A percentile compares a stretch with the other conserved stretches of the same genome.
Evolutionary conservation across 164 flowering plant species (phyloP).

Genomic region (Tetrastigma voinierianum): DNA sequence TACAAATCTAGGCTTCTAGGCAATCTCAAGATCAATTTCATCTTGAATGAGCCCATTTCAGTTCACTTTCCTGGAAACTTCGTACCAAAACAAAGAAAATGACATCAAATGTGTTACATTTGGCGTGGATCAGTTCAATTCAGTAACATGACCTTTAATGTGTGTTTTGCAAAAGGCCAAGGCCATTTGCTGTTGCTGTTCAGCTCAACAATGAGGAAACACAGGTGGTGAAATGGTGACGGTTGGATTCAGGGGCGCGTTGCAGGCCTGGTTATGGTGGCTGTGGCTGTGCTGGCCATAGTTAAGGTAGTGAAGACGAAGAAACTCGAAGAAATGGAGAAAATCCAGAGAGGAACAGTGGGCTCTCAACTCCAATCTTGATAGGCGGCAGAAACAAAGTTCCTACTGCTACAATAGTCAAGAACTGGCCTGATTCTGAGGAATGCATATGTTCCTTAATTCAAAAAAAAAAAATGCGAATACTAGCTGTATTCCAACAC

Average conservation of each 20-base stretch:
- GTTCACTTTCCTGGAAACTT: constrained; percentile 23
- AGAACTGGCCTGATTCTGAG: constrained; percentile 68
- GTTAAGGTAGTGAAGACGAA: constrained; percentile 29
- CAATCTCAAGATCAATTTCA: constrained; percentile 22
- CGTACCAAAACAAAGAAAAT: constrained; percentile 7
- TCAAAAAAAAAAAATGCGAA: background rate
- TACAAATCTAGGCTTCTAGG: constrained; percentile 19
- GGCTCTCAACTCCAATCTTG: constrained; percentile 53
- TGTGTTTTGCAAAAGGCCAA: constrained; percentile 27
- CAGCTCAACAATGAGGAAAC: constrained; percentile 6
- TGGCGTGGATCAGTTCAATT: constrained; percentile 25
- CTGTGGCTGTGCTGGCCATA: constrained; percentile 21
- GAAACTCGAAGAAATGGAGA: constrained; percentile 50
- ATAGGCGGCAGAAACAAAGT: constrained; percentile 49
- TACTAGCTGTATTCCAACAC: background rate
- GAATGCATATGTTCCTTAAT: constrained; percentile 40
- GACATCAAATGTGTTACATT: constrained; percentile 44
- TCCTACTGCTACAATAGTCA: constrained; percentile 58
- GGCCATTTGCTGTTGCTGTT: constrained; percentile 34
- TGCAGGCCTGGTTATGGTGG: constrained; percentile 32
- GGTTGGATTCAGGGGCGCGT: constrained; percentile 33
- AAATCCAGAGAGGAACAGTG: constrained; percentile 50
- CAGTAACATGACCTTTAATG: constrained; percentile 25
- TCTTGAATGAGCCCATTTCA: constrained; percentile 29
- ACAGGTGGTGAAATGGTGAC: constrained; percentile 33